Evolutionary conservation across 2,329 filamentous ascomycete species (phyloP), one percentile per base, ranked within the genome.

Genomic region (Colletotrichum chrysophilum): DNA sequence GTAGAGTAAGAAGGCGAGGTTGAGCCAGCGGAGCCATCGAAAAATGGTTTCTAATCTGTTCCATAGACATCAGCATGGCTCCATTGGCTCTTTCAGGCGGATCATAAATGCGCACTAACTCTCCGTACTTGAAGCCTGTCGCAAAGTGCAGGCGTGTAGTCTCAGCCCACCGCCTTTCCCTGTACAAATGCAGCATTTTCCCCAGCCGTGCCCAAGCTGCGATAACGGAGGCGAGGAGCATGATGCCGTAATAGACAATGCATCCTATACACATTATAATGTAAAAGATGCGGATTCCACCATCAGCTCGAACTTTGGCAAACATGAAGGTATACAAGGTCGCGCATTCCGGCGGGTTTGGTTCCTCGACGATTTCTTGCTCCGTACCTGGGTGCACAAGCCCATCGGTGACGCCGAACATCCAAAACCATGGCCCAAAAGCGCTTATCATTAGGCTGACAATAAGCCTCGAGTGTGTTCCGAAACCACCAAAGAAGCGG

Each of bases 351-450:
- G 52, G 24, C 2, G 68, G 28, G 32, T 80, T 80, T 4, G 71
- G 67, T 13, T 70, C 62, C 4, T 77, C 71, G 36, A 77, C 67
- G 4, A 62, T 74, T 28, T 48, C 8, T 52, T 80, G 75, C 7
- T 75, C 66, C 48, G 71, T 66, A 2, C 76, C 77, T 28, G 77
- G 48, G 2, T 58, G n/a, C 2, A 24, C 16, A 6, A 79, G 77
- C 4, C 70, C 70, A n/a, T 70, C 74, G 10, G 36, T 62, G 7
- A 81, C 70, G 34, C 80, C 80, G 32, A 74, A 77, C 32, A 77
- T 66, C 80, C 81, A 82, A 74, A 80, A 82, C 81, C 81, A 82
- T 7, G 79, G n/a, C 3, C 79, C 80, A 48, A 77, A 82, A 6
- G 74, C 34, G 67, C 78, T 78, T n/a, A 81, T 73, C 32, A 71